A percentile compares a stretch with the other conserved stretches of the same genome.
phyloP scores from a whole-genome alignment of 345 rosid genomes.

The Eutrema japonicum region DNA sequence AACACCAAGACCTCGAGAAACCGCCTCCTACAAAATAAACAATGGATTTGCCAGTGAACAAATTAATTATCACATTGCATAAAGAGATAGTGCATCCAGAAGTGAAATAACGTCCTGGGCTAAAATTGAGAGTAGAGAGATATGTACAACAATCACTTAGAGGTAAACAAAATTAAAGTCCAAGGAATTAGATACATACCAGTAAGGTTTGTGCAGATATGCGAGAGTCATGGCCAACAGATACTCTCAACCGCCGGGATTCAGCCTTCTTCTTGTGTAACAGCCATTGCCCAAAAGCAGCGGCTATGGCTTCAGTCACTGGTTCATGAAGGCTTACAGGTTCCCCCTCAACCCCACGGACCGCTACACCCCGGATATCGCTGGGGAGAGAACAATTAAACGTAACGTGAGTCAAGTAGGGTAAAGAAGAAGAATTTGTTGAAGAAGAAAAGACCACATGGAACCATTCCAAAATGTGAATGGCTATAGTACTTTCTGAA shows the following conservation, averaged over 20 bases:
- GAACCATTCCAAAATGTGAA: constrained; percentile 14
- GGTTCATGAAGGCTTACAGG: constrained; percentile 79
- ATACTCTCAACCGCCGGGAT: constrained; percentile 56
- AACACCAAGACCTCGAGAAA: constrained; percentile 76
- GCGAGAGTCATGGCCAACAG: constrained; percentile 96
- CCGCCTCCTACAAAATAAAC: constrained; percentile 71
- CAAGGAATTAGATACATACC: constrained; percentile 45
- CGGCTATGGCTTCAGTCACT: constrained; percentile 90
- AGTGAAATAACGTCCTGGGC: not conserved
- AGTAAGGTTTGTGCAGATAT: constrained; percentile 77
- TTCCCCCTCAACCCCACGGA: constrained; percentile 94
- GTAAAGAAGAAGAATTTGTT: not conserved
- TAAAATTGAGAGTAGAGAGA: not conserved
- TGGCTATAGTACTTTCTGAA: not conserved
- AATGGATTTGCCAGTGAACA: constrained; percentile 28
- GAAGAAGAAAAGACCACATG: not conserved
- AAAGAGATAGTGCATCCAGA: not conserved
- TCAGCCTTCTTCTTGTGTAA: constrained; percentile 65
- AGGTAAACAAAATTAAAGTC: not conserved
- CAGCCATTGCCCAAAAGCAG: constrained; percentile 93
- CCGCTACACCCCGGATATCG: constrained; percentile 95
- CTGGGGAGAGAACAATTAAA: constrained; percentile 44
- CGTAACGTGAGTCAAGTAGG: constrained; percentile 8
- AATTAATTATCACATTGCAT: constrained; percentile 11
- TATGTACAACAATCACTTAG: not conserved